Conservation (phyloP, 2,329 filamentous ascomycete genomes). For the Talaromyces marneffei region DNA sequence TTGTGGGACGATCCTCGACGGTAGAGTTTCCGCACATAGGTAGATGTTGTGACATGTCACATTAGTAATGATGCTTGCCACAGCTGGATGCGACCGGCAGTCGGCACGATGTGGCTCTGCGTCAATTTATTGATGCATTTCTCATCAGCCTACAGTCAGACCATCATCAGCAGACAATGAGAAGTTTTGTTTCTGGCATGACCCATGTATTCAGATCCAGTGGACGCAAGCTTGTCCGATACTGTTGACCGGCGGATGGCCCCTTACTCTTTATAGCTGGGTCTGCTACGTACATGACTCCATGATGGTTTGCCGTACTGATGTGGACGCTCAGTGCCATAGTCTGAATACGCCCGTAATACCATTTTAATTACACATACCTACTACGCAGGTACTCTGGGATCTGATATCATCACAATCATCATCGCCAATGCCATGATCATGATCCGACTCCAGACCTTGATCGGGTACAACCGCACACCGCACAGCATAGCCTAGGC, state of each 20-base stretch:
- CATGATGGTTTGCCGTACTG: background rate
- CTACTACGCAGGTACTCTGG: background rate
- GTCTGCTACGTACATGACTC: background rate
- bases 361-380: background rate
- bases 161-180: background rate
- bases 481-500: slow-evolving; percentile 21
- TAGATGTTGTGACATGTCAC: no score
- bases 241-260: background rate
- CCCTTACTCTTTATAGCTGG: background rate
- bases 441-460: background rate
- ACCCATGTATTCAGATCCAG: background rate
- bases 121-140: background rate
- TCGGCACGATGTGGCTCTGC: background rate
- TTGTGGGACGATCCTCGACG: background rate
- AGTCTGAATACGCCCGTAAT: background rate
- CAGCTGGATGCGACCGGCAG: background rate
- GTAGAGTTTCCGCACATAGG: background rate
- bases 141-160: background rate
- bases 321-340: no score
- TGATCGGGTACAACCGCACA: background rate
- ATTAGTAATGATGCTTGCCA: background rate
- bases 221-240: background rate
- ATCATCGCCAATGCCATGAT: background rate
- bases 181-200: background rate
- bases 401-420: background rate